Evolutionary conservation across 2,329 filamentous ascomycete genomes (phyloP).

Genomic region (Sporothrix phasma): DNA sequence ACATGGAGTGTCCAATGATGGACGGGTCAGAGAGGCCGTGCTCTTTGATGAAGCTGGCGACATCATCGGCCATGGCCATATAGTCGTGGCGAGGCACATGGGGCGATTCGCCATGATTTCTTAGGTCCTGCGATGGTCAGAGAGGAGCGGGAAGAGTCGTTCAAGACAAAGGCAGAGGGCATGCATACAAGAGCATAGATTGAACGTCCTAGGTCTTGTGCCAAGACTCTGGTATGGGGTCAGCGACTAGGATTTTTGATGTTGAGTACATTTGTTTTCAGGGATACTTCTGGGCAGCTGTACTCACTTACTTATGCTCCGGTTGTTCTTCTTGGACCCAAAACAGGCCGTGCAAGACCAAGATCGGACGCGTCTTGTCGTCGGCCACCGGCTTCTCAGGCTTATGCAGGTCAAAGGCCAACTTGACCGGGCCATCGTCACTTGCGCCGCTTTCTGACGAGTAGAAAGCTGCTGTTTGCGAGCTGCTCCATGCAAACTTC

Average conservation of each 20-base stretch:
- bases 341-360: conserved; percentile 91
- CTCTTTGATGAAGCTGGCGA: conserved; percentile 64
- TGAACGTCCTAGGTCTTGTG: conserved; percentile 67
- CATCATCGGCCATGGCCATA: conserved; percentile 68
- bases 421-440: conserved; percentile 22
- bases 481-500: neutral
- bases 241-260: neutral
- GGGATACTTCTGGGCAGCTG: neutral
- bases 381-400: conserved; percentile 38
- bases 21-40: conserved; percentile 61
- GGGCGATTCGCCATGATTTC: conserved; percentile 88
- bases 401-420: conserved; percentile 59
- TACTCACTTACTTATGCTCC: conserved; percentile 84
- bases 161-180: neutral
- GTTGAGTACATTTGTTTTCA: too few relatives aligned
- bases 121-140: conserved; percentile 55
- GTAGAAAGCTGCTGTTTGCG: neutral
- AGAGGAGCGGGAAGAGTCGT: neutral
- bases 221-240: conserved; percentile 51
- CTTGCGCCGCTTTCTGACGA: neutral
- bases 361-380: conserved; percentile 49
- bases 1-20: conserved; percentile 92
- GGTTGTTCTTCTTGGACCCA: conserved; percentile 90
- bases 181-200: conserved; percentile 67
- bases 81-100: conserved; percentile 73